Base-by-base conservation (phyloP, 2,329 filamentous ascomycete genomes). In the Chaetomium sp. region DNA sequence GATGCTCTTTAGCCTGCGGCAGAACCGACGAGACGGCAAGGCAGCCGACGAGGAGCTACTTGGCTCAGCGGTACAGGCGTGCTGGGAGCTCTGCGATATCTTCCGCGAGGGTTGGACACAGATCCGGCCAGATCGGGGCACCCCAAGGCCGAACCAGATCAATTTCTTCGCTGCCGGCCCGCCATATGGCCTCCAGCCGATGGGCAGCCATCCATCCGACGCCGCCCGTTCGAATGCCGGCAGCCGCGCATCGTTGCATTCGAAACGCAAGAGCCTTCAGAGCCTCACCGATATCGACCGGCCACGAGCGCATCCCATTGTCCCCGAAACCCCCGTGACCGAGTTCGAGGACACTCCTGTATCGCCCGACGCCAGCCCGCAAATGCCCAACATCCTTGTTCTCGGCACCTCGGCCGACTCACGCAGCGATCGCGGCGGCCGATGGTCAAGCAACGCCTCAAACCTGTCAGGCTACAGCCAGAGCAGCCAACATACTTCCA, bases 71-170 rank as follows among this genome's bases (percentile, higher is more conserved):
- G 90, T 97, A 0, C 93, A 97, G 74, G 92, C 93, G 16, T 97
- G 93, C 75, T 97, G 92, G 92, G 93, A 97, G 70, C 84, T 97
- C 6, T 96, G 92, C 75, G 92, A 97, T 77, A 87, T 97, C 61
- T 97, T 97, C 81, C 86, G 92, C 56, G 91, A 95, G 78, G 92
- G 92, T 21, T 97, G 93, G 92, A 92, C 91, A 3, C 91, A 95
- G 71, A 87, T 95, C 55, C 87, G 92, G 60, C 92, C 93, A 4
- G 93, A 97, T 67, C 84, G 93, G 62, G 90, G 90, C 53, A 97
- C 93, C 1, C 93, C 94, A 16, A 85, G 92, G 45, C 91, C 93
- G 1, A 91, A 85, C 62, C 92, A 96, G 74, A 85, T 88, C 12
- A 88, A 83, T 57, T 96, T 96, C 74, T 86, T 88, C 70, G 79